These are phyloP conservation scores for Melocanna baccifera DNA, from an alignment of 176 grass and related monocot species.

Conservation along the genomic window DNA sequence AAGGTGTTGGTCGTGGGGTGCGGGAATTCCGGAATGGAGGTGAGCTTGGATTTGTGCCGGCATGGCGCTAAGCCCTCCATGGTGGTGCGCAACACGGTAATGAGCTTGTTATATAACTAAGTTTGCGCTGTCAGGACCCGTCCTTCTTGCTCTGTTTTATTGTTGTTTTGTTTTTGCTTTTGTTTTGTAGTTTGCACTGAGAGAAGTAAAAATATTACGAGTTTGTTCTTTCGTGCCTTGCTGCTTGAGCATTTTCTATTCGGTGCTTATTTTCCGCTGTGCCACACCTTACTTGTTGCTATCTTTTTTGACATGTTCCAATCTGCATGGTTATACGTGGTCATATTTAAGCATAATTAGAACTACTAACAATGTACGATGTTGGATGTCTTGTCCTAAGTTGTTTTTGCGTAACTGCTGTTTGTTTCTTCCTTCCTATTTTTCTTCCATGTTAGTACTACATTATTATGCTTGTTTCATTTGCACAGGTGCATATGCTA, in stretches of 20 bases:
- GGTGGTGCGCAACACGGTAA: constrained; percentile 91
- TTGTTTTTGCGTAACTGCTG: not conserved
- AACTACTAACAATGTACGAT: not conserved
- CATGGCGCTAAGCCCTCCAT: constrained; percentile 63
- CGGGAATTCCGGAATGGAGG: constrained; percentile 99
- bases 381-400: constrained; percentile 11
- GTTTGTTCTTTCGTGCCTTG: constrained; percentile 19
- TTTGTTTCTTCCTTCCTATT: not conserved
- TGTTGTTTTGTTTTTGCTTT: not conserved
- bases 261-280: not conserved
- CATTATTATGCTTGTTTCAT: not conserved
- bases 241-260: not conserved
- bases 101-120: not conserved
- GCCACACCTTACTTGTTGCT: not conserved
- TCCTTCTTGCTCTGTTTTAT: not conserved
- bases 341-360: constrained; percentile 19
- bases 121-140: not conserved
- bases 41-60: constrained; percentile 87
- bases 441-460: not conserved
- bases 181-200: not conserved
- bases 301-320: constrained; percentile 17
- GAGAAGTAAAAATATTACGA: not conserved
- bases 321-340: constrained; percentile 23
- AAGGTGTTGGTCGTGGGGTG: constrained; percentile 91
- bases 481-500: constrained; percentile 69